Evolutionary conservation across 1,284 basidiomycete genomes (phyloP).

Genomic region (Omphalotus olearius): DNA sequence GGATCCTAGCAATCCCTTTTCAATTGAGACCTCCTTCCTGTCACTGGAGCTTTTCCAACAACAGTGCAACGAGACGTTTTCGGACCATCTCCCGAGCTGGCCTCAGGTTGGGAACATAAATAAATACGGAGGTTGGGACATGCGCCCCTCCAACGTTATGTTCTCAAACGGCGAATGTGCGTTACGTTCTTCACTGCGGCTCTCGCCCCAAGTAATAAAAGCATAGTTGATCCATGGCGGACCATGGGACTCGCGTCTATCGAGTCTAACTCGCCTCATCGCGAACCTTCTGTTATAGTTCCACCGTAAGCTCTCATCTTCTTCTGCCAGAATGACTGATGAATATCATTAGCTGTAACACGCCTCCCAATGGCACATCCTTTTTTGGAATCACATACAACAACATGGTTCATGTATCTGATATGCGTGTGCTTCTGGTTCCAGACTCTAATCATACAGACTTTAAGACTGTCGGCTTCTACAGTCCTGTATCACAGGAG

Average conservation of each 20-base stretch:
- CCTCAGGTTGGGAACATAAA: slow-evolving; percentile 41
- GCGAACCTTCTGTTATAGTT: slow-evolving; percentile 33
- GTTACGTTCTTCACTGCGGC: slow-evolving; percentile 11
- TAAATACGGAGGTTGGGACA: slow-evolving; percentile 48
- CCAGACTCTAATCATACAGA: slow-evolving; percentile 44
- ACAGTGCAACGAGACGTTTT: slow-evolving; percentile 37
- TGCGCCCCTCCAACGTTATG: slow-evolving; percentile 43
- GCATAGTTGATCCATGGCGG: slow-evolving; percentile 47
- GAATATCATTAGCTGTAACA: slow-evolving; percentile 32
- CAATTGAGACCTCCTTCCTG: slow-evolving; percentile 43
- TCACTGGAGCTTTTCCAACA: slow-evolving; percentile 41
- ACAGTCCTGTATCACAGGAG: slow-evolving; percentile 40
- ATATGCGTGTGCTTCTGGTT: slow-evolving; percentile 42
- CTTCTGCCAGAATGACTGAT: neutral
- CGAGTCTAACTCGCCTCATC: slow-evolving; percentile 39
- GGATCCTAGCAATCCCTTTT: slow-evolving; percentile 38
- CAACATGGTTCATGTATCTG: slow-evolving; percentile 45
- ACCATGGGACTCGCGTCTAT: slow-evolving; percentile 49
- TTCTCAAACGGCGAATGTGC: slow-evolving; percentile 49
- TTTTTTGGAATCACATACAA: slow-evolving; percentile 45
- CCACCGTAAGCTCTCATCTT: slow-evolving; percentile 29
- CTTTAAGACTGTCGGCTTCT: slow-evolving; percentile 47
- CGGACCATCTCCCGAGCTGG: slow-evolving; percentile 30
- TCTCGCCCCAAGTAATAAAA: too few relatives aligned
- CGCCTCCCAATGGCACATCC: slow-evolving; percentile 25